Evolutionary conservation across 1,284 basidiomycete species (phyloP).

Genomic region (Puccinia novopanici): DNA sequence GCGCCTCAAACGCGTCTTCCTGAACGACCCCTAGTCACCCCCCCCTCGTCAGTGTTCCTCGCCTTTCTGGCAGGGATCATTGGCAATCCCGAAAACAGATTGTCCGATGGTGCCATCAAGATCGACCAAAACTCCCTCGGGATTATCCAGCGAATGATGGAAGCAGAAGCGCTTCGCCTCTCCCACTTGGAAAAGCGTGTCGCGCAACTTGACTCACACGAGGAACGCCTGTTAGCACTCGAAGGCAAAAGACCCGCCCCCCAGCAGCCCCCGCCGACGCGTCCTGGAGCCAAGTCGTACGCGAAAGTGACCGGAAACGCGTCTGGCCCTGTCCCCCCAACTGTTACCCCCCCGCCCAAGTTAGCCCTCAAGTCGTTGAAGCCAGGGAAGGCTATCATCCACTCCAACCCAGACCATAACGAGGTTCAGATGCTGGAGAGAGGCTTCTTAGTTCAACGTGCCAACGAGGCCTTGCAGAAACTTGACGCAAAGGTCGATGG

Average conservation of each 20-base stretch:
- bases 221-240: background rate
- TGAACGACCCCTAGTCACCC: background rate
- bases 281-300: background rate
- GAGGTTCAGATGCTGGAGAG: background rate
- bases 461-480: background rate
- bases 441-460: background rate
- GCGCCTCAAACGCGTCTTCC: background rate
- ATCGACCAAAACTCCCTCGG: background rate
- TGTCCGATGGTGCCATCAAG: background rate
- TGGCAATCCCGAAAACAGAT: background rate
- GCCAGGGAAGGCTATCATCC: background rate
- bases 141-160: background rate
- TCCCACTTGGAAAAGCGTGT: background rate
- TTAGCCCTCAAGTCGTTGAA: background rate
- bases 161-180: background rate
- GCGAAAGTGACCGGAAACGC: background rate
- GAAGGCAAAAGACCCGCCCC: too few relatives aligned
- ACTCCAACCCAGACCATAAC: background rate
- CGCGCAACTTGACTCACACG: background rate
- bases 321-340: background rate
- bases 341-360: background rate
- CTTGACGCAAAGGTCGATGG: background rate
- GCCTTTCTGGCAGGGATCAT: background rate
- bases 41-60: background rate
- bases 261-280: background rate